Conservation (phyloP, 2,329 filamentous ascomycete species). For the Capronia coronata region DNA sequence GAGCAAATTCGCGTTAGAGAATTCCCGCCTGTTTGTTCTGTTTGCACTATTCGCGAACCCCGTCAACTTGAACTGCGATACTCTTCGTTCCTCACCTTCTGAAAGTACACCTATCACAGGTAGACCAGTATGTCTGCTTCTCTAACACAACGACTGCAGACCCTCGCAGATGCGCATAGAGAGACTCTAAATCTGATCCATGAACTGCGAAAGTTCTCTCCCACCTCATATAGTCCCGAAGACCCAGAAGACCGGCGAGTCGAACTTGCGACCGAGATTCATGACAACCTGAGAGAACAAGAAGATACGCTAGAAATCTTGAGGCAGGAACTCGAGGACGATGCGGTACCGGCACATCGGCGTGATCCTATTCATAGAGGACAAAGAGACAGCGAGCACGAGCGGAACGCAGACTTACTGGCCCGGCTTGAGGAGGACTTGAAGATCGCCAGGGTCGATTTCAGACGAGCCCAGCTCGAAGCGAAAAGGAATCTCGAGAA, state of each 20-base stretch:
- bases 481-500: conserved; percentile 68
- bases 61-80: no score
- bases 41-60: conserved; percentile 7
- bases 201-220: conserved; percentile 53
- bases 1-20: no score
- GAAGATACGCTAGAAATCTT: conserved; percentile 80
- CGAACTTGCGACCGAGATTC: conserved; percentile 75
- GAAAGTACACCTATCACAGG: neutral
- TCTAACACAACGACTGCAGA: conserved; percentile 45
- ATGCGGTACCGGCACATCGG: conserved; percentile 7
- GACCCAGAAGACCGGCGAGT: conserved; percentile 56
- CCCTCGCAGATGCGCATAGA: conserved; percentile 50
- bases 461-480: conserved; percentile 72
- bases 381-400: conserved; percentile 49
- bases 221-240: conserved; percentile 56
- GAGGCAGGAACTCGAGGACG: conserved; percentile 67
- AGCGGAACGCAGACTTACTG: conserved; percentile 60
- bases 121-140: conserved; percentile 34
- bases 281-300: conserved; percentile 66
- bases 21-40: conserved; percentile 12
- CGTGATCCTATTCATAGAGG: conserved; percentile 2
- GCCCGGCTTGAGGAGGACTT: conserved; percentile 64
- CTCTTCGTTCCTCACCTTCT: no score
- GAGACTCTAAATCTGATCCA: conserved; percentile 50
- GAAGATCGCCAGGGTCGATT: conserved; percentile 58